Base-by-base conservation (phyloP, 805 yeast species). In the Yarrowia keelungensis region DNA sequence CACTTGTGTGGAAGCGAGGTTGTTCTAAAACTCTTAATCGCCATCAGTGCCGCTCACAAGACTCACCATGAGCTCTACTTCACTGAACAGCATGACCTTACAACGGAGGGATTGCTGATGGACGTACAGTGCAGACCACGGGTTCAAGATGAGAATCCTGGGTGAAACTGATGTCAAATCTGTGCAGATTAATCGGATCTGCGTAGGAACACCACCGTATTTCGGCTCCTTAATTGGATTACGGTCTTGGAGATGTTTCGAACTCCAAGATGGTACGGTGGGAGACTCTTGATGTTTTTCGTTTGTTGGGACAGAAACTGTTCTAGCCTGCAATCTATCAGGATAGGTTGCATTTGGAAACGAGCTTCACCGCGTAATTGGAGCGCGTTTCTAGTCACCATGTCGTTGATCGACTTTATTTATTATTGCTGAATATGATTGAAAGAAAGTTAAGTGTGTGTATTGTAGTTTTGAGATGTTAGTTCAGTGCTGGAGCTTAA, bases 41-140 rank as follows among this genome's bases (percentile, higher is more conserved):
- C 36, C 1, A 5, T 36, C 36, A 69, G 35, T 83, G 78, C n/a
- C 46, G 22, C 46, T 12, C 74, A 47, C n/a, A 26, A 47, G 16
- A 8, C 53, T 32, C 35, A 14, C 53, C n/a, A 35, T 38, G 39
- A 26, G 12, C 39, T 16, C 42, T 12, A 26, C 42, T 50, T 50
- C 41, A 51, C 56, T 51, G 42, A 49, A 15, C 53, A 32, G 53
- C 53, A 32, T 49, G 53, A 38, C 22, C 8, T 14, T 22, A 16
- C 53, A 49, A 49, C 53, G 53, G 53, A 49, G 53, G 19, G 39
- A 14, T 15, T 51, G 56, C 56, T 51, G 56, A 51, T 51, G 56
- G 56, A 51, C 56, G 56, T 50, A 50, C 56, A 51, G 56, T 51
- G 42, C 8, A 50, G 39, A 32, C 32, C n/a, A 8, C 8, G 38